Evolutionary conservation across 495 filamentous ascomycete species (phyloP), one percentile per base, ranked within the genome.

Genomic region (Durotheca rogersii): DNA sequence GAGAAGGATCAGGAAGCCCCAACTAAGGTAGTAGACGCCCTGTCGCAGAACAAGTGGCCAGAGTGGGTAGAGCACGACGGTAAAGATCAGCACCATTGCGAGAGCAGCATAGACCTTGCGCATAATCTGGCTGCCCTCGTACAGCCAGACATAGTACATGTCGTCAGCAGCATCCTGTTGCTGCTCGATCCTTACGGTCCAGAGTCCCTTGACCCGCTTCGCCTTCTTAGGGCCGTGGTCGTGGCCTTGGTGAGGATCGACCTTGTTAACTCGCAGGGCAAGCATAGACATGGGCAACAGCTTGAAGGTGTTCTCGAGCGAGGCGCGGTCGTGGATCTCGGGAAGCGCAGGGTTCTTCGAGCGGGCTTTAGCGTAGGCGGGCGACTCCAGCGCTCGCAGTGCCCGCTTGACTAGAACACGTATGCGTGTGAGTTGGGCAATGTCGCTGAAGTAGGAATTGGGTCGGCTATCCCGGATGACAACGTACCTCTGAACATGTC

Each of bases 21-120:
- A 95, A 73, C 87, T 92, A 37, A 97, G 77, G 71, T 99, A 97
- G 88, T 95, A 99, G 23, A 96, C 94, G 21, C 94, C 93, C 55
- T 92, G 82, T 56, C 94, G 80, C 72, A 97, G 67, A 67, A 88
- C 83, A 30, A 93, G 81, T 5, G 94, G 94, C 94, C 94, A 99
- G 36, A 99, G 80, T 7, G 94, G 94, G 76, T 97, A 99, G 65
- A 96, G 80, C 42, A 97, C 91, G 10, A 97, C 74, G 4, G 86
- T 79, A 56, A 97, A 88, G 59, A 99, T 87, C 44, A 83, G 67
- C 0, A 85, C 72, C 25, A 99, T 77, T 1, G 90, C 90, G 10
- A 88, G 87, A 2, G 75, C 86, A 1, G 89, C 93, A 71, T 95
- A 91, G 14, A 94, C 74, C 68, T 95, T 95, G 72, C 87, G 85